Conservation (phyloP, 192 early-diverging fungal genomes). For the Coemansia sp. region DNA sequence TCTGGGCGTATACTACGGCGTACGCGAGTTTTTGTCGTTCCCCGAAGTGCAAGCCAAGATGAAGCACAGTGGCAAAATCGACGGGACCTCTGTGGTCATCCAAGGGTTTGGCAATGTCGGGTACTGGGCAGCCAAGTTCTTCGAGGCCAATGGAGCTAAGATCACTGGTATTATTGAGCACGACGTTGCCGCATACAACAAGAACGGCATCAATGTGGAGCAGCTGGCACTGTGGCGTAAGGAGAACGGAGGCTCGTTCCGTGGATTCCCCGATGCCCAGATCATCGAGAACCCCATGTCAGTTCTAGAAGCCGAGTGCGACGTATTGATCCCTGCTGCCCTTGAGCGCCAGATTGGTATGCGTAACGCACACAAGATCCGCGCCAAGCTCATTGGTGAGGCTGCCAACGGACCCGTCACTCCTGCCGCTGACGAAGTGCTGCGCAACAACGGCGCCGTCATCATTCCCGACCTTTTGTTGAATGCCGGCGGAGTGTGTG, state of each 20-base stretch:
- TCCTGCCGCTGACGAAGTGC: slow-evolving; percentile 68
- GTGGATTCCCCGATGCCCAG: slow-evolving; percentile 63
- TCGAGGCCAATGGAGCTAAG: slow-evolving; percentile 77
- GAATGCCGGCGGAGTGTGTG: slow-evolving; percentile 84
- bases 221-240: slow-evolving; percentile 64
- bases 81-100: slow-evolving; percentile 67
- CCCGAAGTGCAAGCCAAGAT: slow-evolving; percentile 77
- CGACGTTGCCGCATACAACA: slow-evolving; percentile 67
- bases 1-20: slow-evolving; percentile 78
- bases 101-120: slow-evolving; percentile 89
- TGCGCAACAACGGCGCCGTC: slow-evolving; percentile 61
- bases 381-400: slow-evolving; percentile 81
- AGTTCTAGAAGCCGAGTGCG: slow-evolving; percentile 76
- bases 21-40: slow-evolving; percentile 77
- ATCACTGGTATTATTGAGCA: slow-evolving; percentile 73
- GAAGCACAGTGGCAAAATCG: slow-evolving; percentile 60
- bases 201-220: slow-evolving; percentile 67
- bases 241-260: slow-evolving; percentile 66
- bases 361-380: slow-evolving; percentile 70
- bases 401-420: slow-evolving; percentile 83
- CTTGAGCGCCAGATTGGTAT: slow-evolving; percentile 79
- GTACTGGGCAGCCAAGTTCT: slow-evolving; percentile 82
- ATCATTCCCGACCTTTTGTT: slow-evolving; percentile 77
- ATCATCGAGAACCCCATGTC: slow-evolving; percentile 59
- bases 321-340: slow-evolving; percentile 80